These are phyloP conservation scores for Saccharomyces kudriavzevii DNA, from an alignment of 805 yeast species.

Conservation along the genomic window DNA sequence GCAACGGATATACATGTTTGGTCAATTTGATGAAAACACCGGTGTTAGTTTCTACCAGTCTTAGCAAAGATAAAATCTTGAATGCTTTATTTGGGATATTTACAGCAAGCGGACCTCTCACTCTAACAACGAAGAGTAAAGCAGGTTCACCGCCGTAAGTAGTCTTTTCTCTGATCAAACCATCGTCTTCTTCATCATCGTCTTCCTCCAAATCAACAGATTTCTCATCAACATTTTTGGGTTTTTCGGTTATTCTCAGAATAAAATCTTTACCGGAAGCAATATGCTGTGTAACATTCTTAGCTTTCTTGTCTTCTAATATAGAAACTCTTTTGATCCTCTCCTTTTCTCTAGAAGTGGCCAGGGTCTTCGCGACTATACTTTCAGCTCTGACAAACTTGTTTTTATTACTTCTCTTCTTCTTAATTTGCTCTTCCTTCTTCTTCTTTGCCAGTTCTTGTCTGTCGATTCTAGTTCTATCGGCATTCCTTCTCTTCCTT, in stretches of 20 bases:
- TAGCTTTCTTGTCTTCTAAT: slow-evolving; percentile 36
- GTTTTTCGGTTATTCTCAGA: slow-evolving; percentile 26
- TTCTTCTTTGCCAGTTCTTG: slow-evolving; percentile 56
- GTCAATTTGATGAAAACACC: slow-evolving; percentile 69
- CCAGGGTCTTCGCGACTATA: slow-evolving; percentile 55
- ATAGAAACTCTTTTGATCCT: slow-evolving; percentile 58
- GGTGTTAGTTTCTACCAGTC: slow-evolving; percentile 51
- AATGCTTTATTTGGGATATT: slow-evolving; percentile 58
- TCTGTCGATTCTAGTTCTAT: slow-evolving; percentile 61
- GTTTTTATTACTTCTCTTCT: slow-evolving; percentile 36
- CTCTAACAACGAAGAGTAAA: slow-evolving; percentile 59
- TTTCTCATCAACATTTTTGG: slow-evolving; percentile 6
- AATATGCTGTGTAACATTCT: slow-evolving; percentile 18
- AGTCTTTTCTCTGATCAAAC: slow-evolving; percentile 28
- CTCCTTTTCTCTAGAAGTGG: slow-evolving; percentile 58
- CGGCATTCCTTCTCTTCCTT: slow-evolving; percentile 72
- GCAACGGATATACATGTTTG: slow-evolving; percentile 48
- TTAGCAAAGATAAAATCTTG: slow-evolving; percentile 50
- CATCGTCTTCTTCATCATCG: slow-evolving; percentile 25
- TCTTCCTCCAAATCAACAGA: slow-evolving; percentile 9
- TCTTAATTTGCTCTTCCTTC: slow-evolving; percentile 38
- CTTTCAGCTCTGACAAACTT: slow-evolving; percentile 70
- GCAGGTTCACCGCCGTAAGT: slow-evolving; percentile 38
- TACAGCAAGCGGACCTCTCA: slow-evolving; percentile 55
- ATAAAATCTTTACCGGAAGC: slow-evolving; percentile 31